Evolutionary conservation across 2,329 filamentous ascomycete genomes (phyloP).

Genomic region (Claviceps sp.): DNA sequence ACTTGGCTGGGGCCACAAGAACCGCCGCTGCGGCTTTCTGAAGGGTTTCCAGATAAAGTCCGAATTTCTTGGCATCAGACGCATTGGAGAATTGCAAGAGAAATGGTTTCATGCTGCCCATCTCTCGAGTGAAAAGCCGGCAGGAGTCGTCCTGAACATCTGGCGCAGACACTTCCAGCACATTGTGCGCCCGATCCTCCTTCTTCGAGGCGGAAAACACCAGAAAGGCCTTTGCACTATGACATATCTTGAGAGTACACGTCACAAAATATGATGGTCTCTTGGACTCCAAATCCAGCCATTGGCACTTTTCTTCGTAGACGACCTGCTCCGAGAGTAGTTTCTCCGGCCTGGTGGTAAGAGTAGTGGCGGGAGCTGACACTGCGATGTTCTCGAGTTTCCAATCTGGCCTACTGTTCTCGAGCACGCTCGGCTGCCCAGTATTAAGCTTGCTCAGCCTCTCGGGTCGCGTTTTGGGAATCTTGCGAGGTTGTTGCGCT

Average conservation of each 20-base stretch:
- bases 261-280: constrained; percentile 4
- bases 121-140: constrained; percentile 4
- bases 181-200: constrained; percentile 7
- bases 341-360: background rate
- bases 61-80: constrained; percentile 8
- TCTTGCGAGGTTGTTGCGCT: background rate
- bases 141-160: constrained; percentile 13
- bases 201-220: constrained; percentile 8
- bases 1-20: background rate
- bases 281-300: constrained; percentile 5
- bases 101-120: constrained; percentile 1
- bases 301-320: constrained; percentile 9
- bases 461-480: background rate
- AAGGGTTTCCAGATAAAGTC: constrained; percentile 7
- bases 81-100: constrained; percentile 10
- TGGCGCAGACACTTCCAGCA: constrained; percentile 11
- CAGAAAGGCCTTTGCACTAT: constrained; percentile 10
- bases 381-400: background rate
- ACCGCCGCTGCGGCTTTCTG: constrained; percentile 4
- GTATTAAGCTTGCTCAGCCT: background rate
- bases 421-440: background rate
- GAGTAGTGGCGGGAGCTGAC: too few relatives aligned
- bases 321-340: constrained; percentile 7
- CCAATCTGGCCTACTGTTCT: background rate
- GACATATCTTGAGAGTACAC: constrained; percentile 10